Conservation (phyloP, 2,329 filamentous ascomycete species). For the Exserohilum rostratum region DNA sequence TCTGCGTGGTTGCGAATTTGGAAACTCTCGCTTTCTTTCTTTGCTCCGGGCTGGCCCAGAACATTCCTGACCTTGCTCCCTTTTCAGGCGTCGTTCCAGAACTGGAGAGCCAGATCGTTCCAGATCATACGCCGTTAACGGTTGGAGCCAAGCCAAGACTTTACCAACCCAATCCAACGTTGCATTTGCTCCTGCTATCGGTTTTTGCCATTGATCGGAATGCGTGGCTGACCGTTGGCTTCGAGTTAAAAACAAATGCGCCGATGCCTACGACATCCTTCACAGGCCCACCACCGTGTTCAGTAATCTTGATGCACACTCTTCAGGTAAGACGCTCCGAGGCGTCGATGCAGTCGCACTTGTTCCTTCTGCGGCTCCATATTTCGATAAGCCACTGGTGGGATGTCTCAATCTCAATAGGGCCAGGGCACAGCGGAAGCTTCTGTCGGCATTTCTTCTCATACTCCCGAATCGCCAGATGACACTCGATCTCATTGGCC, state of each 20-base stretch:
- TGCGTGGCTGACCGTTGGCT: neutral
- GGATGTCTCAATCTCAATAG: conserved; percentile 24
- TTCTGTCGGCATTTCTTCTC: conserved; percentile 30
- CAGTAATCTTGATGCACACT: neutral
- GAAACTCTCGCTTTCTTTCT: neutral
- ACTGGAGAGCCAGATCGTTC: conserved; percentile 4
- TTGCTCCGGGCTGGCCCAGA: neutral
- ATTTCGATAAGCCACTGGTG: conserved; percentile 33
- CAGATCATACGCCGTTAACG: conserved; percentile 1
- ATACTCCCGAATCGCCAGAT: conserved; percentile 30
- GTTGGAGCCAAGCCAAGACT: neutral
- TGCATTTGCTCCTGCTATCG: neutral
- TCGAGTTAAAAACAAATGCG: conserved; percentile 7
- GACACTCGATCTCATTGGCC: conserved; percentile 24
- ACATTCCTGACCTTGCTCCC: neutral
- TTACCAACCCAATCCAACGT: conserved; percentile 2
- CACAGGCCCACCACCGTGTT: neutral
- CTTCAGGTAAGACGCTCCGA: neutral
- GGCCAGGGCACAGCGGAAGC: conserved; percentile 32
- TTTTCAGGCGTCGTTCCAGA: neutral
- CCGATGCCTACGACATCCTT: neutral
- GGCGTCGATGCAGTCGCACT: conserved; percentile 25
- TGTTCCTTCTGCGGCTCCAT: conserved; percentile 28
- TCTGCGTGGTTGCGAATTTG: neutral
- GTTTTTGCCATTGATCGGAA: neutral